These are phyloP conservation scores for Vanrija humicola DNA, from an alignment of 1,284 basidiomycete genomes.

Conservation along the genomic window DNA sequence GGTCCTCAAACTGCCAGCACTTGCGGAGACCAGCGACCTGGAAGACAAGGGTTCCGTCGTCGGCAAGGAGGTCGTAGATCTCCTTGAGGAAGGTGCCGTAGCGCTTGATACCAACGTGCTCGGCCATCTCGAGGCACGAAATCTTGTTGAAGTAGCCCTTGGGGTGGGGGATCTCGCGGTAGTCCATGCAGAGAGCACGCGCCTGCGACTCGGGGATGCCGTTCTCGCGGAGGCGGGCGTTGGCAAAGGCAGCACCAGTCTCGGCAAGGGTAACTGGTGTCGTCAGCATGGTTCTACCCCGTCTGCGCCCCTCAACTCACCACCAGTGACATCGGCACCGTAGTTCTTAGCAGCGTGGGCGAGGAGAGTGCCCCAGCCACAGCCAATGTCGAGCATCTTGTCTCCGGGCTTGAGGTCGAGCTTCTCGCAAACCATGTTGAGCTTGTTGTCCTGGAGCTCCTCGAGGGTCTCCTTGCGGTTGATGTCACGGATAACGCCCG, in stretches of 20 bases:
- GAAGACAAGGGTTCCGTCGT: slow-evolving; percentile 90
- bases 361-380: slow-evolving; percentile 95
- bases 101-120: slow-evolving; percentile 94
- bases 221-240: slow-evolving; percentile 71
- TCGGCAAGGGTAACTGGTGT: slow-evolving; percentile 72
- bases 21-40: slow-evolving; percentile 95
- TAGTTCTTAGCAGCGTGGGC: slow-evolving; percentile 98
- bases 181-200: slow-evolving; percentile 90
- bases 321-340: slow-evolving; percentile 85
- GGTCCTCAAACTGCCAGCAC: slow-evolving; percentile 94
- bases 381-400: slow-evolving; percentile 83
- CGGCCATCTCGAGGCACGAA: slow-evolving; percentile 96
- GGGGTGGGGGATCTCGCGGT: slow-evolving; percentile 81
- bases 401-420: slow-evolving; percentile 80
- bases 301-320: slow-evolving; percentile 21
- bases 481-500: slow-evolving; percentile 77
- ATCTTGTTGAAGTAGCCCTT: slow-evolving; percentile 88
- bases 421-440: slow-evolving; percentile 91
- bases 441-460: slow-evolving; percentile 97
- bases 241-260: slow-evolving; percentile 91
- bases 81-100: slow-evolving; percentile 86
- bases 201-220: slow-evolving; percentile 72
- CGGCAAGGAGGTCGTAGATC: slow-evolving; percentile 88
- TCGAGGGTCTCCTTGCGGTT: slow-evolving; percentile 81
- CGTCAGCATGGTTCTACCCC: neutral